Percentiles rank a stretch among this genome's conserved stretches.
phyloP scores from a whole-genome alignment of 768 basidiomycete genomes.

The Lactarius indigo region DNA sequence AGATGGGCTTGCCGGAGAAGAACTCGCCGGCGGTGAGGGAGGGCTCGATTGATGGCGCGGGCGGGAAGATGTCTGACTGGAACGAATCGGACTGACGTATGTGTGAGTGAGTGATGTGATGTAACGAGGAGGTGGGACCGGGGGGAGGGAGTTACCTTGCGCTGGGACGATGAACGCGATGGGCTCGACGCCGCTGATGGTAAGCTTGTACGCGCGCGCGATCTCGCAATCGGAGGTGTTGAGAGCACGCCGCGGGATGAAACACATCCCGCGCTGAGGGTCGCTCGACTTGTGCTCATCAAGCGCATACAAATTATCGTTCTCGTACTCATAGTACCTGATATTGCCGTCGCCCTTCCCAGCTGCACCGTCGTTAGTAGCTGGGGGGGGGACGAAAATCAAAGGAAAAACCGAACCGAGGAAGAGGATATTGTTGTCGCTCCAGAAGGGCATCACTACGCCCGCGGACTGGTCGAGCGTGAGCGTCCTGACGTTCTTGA shows the following conservation, averaged over 20 bases:
- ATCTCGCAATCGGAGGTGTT: slow-evolving; percentile 92
- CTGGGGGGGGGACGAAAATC: too few species aligned
- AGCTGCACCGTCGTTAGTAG: neutral
- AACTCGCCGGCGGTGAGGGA: slow-evolving; percentile 81
- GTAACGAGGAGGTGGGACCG: slow-evolving; percentile 3
- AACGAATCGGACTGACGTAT: slow-evolving; percentile 75
- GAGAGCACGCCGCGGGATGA: slow-evolving; percentile 89
- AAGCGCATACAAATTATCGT: slow-evolving; percentile 70
- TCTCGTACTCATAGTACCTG: slow-evolving; percentile 95
- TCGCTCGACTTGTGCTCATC: slow-evolving; percentile 86
- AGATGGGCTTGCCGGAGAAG: slow-evolving; percentile 77
- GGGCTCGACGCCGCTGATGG: slow-evolving; percentile 72
- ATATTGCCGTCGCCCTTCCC: slow-evolving; percentile 87
- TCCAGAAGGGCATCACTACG: slow-evolving; percentile 97
- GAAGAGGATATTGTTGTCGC: slow-evolving; percentile 89
- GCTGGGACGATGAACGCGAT: slow-evolving; percentile 94
- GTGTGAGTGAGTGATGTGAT: neutral
- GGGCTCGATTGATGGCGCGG: slow-evolving; percentile 78
- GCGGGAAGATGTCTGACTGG: slow-evolving; percentile 97
- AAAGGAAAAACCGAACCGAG: slow-evolving; percentile 38
- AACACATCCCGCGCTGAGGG: slow-evolving; percentile 95
- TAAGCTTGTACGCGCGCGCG: slow-evolving; percentile 88
- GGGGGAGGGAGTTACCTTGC: slow-evolving; percentile 55
- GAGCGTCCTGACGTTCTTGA: slow-evolving; percentile 73
- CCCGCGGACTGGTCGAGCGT: slow-evolving; percentile 88